These are phyloP conservation scores for Elsinoe perseae DNA, from an alignment of 2,329 filamentous ascomycete genomes.

Conservation along the genomic window DNA sequence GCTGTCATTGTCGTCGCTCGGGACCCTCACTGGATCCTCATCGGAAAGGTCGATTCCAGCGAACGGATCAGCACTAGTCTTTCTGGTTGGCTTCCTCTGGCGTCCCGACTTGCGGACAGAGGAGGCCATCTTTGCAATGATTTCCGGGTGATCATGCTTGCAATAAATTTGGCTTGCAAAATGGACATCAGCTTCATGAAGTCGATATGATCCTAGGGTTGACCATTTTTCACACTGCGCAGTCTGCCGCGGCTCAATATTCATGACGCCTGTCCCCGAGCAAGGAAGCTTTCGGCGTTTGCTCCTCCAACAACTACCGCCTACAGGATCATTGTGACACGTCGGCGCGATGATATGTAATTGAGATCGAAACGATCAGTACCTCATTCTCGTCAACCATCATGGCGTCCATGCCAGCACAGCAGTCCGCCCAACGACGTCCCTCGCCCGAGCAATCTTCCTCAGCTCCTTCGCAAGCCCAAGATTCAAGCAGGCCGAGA, in stretches of 20 bases:
- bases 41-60: constrained; percentile 7
- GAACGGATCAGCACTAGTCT: not conserved
- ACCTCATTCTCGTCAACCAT: too few relatives aligned
- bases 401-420: constrained; percentile 39
- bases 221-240: not conserved
- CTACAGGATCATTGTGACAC: not conserved
- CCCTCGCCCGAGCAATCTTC: constrained; percentile 22
- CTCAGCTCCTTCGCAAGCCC: constrained; percentile 21
- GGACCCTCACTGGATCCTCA: not conserved
- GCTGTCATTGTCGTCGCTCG: not conserved
- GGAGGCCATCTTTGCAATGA: not conserved
- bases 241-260: not conserved
- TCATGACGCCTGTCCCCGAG: not conserved
- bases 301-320: not conserved
- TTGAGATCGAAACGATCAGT: too few relatives aligned
- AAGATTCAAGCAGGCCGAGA: constrained; percentile 26
- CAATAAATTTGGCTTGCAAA: too few relatives aligned
- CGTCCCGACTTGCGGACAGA: constrained; percentile 7
- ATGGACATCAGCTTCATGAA: too few relatives aligned
- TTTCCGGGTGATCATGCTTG: not conserved
- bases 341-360: not conserved
- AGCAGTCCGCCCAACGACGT: constrained; percentile 31
- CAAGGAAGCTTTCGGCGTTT: not conserved
- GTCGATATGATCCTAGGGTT: not conserved
- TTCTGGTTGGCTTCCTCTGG: not conserved